These are phyloP conservation scores for Paraphoma sp. DNA, from an alignment of 2,329 filamentous ascomycete genomes.

Conservation along the genomic window DNA sequence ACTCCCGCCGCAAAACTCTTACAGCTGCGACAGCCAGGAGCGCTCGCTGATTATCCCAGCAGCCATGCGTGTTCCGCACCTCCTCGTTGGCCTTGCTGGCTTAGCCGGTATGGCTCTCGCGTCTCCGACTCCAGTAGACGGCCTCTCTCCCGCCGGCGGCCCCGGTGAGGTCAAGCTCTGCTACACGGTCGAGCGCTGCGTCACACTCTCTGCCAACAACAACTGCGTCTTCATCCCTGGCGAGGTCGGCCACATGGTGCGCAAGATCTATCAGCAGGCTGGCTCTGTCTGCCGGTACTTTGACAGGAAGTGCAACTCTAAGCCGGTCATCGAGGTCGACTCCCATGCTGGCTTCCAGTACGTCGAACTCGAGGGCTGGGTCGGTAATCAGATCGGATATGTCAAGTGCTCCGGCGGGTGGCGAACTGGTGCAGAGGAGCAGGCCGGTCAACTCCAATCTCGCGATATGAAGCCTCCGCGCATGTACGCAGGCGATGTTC, in stretches of 20 bases:
- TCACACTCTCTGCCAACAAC: not conserved
- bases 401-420: not conserved
- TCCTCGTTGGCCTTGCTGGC: constrained; percentile 4
- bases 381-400: not conserved
- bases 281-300: not conserved
- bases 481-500: not conserved
- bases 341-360: not conserved
- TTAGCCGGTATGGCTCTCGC: constrained; percentile 3
- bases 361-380: not conserved
- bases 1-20: too few relatives aligned
- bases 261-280: constrained; percentile 2
- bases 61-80: not conserved
- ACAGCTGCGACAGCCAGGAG: not conserved
- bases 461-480: not conserved
- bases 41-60: not conserved
- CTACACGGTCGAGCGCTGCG: not conserved
- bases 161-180: constrained; percentile 1
- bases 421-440: too few relatives aligned
- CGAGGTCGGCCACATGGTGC: constrained; percentile 1
- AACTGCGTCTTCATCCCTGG: not conserved
- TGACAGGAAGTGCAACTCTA: not conserved
- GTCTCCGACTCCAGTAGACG: not conserved
- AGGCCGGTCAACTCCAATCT: not conserved
- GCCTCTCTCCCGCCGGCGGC: not conserved
- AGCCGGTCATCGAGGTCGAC: not conserved